Base-by-base conservation (phyloP, 176 grass and related monocot genomes). In the Eragrostis curvula region DNA sequence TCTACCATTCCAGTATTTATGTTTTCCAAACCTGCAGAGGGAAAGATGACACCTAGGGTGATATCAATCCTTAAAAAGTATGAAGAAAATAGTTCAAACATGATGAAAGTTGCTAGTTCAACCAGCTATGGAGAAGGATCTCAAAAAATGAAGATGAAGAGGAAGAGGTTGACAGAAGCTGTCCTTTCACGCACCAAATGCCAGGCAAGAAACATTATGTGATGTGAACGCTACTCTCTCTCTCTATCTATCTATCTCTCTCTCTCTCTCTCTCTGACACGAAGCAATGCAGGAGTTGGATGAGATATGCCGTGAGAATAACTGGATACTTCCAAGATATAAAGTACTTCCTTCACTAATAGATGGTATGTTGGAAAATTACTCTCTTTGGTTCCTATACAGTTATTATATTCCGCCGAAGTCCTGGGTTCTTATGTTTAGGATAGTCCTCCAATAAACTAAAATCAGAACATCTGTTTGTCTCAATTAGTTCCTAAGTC, bases 301-400 rank as follows among this genome's bases (percentile, higher is more conserved):
- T 28, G 67, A 68, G 20, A 60, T 88, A 69, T 91, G 89, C 66
- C 46, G 25, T 66, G 51, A 68, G 24, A 81, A 64, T 18, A 53
- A 85, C 16, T 91, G 85, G 85, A 74, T 82, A 47, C 77, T 82
- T 61, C 89, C 89, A 61, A 85, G 82, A 91, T 85, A 91, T 51
- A 62, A 17, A 53, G 52, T 88, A 30, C 7, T 88, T 30, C 85
- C 85, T 73, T 91, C 78, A 65, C 44, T 69, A n/a, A 27, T 50
- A 17, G 58, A 72, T 74, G 85, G 85, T 91, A 88, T 9, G 59
- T 56, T 12, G 2, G 8, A 77, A 77, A 39, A 81, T 75, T 24
- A 47, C 32, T 84, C 32, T 68, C 45, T 52, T 68, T 29, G 30
- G 49, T 51, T 79, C 65, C 25, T 65, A 9, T 66, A 73, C 36